These are phyloP conservation scores for Lactarius sp. DNA, from an alignment of 768 basidiomycete species.

Conservation along the genomic window DNA sequence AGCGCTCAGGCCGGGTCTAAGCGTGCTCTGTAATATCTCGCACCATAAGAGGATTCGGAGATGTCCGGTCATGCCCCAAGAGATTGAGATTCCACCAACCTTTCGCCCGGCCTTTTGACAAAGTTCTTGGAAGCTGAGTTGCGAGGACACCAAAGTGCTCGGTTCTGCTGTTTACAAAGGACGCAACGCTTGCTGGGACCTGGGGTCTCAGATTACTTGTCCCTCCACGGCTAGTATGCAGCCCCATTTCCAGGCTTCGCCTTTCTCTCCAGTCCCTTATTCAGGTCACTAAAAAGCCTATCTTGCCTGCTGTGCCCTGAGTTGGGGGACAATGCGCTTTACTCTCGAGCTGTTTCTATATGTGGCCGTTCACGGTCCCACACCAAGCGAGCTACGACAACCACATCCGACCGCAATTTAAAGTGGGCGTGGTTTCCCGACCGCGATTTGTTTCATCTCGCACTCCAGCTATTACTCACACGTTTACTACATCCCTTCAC, in stretches of 20 bases:
- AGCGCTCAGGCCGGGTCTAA: background rate
- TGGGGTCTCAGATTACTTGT: background rate
- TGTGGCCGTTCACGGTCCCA: background rate
- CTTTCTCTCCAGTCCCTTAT: background rate
- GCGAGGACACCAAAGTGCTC: no score
- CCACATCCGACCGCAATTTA: background rate
- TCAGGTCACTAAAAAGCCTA: background rate
- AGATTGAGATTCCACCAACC: no score
- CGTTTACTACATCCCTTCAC: background rate
- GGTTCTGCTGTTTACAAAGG: no score
- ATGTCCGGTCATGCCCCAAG: background rate
- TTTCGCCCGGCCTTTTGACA: no score
- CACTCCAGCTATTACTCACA: background rate
- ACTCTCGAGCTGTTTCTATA: background rate
- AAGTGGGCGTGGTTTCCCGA: background rate
- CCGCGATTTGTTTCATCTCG: background rate
- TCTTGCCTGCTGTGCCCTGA: background rate
- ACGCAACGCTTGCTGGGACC: background rate
- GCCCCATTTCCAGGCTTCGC: background rate
- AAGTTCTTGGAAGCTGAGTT: no score
- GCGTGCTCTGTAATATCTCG: no score
- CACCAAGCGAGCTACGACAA: background rate
- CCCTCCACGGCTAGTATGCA: background rate
- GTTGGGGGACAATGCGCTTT: background rate
- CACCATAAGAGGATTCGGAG: background rate